Percentiles rank a stretch among this genome's conserved stretches.
These are phyloP conservation scores for Sphagnum magellanicum DNA, from an alignment of 228 moss, liverwort and hornwort species.

Conservation along the genomic window DNA sequence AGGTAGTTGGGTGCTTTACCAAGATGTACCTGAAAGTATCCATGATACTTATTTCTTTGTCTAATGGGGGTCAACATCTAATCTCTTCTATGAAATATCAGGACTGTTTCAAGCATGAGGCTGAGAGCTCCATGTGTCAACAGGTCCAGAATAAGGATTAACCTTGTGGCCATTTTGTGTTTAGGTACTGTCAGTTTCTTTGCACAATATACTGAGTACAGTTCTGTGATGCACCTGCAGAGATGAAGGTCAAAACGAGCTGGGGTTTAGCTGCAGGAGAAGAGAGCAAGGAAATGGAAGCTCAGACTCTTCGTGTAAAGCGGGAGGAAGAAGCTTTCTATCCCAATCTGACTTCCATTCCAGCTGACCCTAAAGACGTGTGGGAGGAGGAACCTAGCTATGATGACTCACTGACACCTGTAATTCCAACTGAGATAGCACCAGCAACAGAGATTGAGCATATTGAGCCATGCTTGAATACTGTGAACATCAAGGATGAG, in stretches of 20 bases:
- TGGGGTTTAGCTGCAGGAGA: slow-evolving; percentile 87
- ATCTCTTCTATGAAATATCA: background rate
- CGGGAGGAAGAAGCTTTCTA: slow-evolving; percentile 86
- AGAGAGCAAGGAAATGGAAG: slow-evolving; percentile 75
- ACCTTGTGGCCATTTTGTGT: no score
- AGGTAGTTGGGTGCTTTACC: slow-evolving; percentile 41
- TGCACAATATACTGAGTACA: no score
- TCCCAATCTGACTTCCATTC: slow-evolving; percentile 42
- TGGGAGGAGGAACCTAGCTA: slow-evolving; percentile 94
- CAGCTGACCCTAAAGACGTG: slow-evolving; percentile 79
- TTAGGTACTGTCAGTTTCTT: no score
- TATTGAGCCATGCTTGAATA: slow-evolving; percentile 31
- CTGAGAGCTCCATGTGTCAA: background rate
- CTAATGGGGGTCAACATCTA: background rate
- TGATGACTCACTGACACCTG: slow-evolving; percentile 86
- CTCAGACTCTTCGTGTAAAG: slow-evolving; percentile 77
- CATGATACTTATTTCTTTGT: no score
- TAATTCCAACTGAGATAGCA: slow-evolving; percentile 54
- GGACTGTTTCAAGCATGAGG: background rate
- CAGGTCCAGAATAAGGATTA: no score
- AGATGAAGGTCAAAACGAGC: slow-evolving; percentile 42
- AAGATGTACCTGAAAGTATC: no score
- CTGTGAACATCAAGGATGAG: background rate
- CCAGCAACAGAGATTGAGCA: slow-evolving; percentile 15
- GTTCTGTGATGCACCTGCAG: slow-evolving; percentile 27